Evolutionary conservation across 345 rosid species (phyloP).

Genomic region (Aurinia saxatilis): DNA sequence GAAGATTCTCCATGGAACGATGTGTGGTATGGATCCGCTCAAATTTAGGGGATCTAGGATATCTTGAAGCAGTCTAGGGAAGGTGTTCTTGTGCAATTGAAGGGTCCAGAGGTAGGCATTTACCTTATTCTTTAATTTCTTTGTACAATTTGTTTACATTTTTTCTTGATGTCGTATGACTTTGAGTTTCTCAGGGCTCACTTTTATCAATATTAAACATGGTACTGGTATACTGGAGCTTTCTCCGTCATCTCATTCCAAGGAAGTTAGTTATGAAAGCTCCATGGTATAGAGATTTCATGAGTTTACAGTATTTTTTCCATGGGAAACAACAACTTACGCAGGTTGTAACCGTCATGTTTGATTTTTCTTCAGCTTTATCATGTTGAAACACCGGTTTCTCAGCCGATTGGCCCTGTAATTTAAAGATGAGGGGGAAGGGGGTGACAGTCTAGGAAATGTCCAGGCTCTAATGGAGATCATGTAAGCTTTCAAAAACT

Average conservation of each 20-base stretch:
- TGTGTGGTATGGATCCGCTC: too few relatives aligned
- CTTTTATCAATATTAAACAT: slow-evolving; percentile 44
- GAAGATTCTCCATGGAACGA: too few relatives aligned
- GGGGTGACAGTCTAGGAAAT: slow-evolving; percentile 7
- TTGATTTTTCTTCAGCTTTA: slow-evolving; percentile 48
- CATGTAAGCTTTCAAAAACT: slow-evolving; percentile 36
- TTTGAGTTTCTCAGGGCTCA: slow-evolving; percentile 40
- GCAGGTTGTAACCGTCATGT: neutral
- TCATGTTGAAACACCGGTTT: slow-evolving; percentile 48
- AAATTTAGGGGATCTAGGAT: slow-evolving; percentile 87
- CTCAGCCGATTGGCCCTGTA: slow-evolving; percentile 60
- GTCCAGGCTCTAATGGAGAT: slow-evolving; percentile 10
- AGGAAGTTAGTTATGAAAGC: slow-evolving; percentile 42
- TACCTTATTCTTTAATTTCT: slow-evolving; percentile 2
- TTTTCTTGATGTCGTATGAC: slow-evolving; percentile 2
- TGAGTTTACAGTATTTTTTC: neutral
- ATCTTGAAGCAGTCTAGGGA: slow-evolving; percentile 56
- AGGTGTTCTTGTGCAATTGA: slow-evolving; percentile 66
- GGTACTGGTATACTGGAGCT: slow-evolving; percentile 57
- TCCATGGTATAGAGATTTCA: slow-evolving; percentile 51
- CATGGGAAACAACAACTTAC: neutral
- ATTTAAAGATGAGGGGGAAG: slow-evolving; percentile 30
- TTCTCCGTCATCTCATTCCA: slow-evolving; percentile 37
- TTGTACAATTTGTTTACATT: neutral
- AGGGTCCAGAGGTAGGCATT: slow-evolving; percentile 70